Base-by-base conservation (phyloP, 352 stramenopile genomes). In the Globisporangium emineosum region DNA sequence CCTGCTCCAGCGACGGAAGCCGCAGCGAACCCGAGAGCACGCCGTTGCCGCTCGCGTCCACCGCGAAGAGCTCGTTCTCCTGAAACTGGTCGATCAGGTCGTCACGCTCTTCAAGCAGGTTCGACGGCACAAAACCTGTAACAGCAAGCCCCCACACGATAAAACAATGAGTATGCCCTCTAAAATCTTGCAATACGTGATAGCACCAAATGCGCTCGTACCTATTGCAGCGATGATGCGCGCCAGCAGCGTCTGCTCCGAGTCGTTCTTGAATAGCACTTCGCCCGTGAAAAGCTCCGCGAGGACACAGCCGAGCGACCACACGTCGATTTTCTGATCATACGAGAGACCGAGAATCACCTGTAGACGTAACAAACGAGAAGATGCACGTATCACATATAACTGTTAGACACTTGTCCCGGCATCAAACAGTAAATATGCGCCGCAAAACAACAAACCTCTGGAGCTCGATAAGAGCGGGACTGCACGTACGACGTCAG, bases 401-500 rank as follows among this genome's bases (percentile, higher is more conserved):
- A 30, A 9, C 1, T 37, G 29, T 58, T 32, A 57, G 5, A 35
- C 3, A 32, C 15, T 6, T n/a, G 33, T 21, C 9, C 17, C 9
- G n/a, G 29, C 30, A 56, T 32, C 15, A 45, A 8, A n/a, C 6
- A 5, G 3, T 3, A 15, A 43, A 25, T 17, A 37, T 10, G 15
- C 43, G 29, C 12, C 43, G 9, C 65, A 29, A 17, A 98, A 66
- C 43, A 83, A 72, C 93, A 60, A 29, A 97, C 89, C 82, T 99
- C 96, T 25, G 97, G 97, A 9, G 91, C 94, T 27, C 97, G 88
- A 85, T 99, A 99, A 60, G 98, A 99, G 27, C 97, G 85, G 25
- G 89, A 98, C 69, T 99, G 97, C 47, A 99, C 98, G 76, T 99
- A 99, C 4, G 93, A 97, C 57, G 98, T 98, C 57, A 98, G 86